phyloP scores from a whole-genome alignment of 345 rosid species.

The Salix arbutifolia region DNA sequence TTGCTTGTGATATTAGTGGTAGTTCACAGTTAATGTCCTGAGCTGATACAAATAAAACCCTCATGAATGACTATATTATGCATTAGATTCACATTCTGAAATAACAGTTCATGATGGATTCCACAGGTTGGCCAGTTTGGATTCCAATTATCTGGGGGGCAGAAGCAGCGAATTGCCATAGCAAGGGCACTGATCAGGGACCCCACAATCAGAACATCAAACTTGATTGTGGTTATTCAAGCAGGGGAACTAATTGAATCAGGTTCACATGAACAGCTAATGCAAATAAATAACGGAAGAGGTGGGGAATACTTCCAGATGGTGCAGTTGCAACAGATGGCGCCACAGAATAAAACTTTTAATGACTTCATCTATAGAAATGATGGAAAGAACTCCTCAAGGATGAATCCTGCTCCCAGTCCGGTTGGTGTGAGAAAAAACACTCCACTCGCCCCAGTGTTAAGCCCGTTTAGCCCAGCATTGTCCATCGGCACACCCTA shows the following conservation, averaged over 20 bases:
- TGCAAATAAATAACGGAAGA: slow-evolving; percentile 25
- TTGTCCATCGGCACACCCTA: slow-evolving; percentile 54
- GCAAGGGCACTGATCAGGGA: slow-evolving; percentile 61
- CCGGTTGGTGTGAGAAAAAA: slow-evolving; percentile 45
- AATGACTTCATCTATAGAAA: slow-evolving; percentile 13
- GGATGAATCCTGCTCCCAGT: slow-evolving; percentile 32
- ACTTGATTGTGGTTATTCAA: slow-evolving; percentile 48
- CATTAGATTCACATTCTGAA: too few species aligned
- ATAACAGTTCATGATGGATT: slow-evolving; percentile 1
- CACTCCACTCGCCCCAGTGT: slow-evolving; percentile 35
- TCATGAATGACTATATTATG: background rate
- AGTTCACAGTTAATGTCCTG: too few species aligned
- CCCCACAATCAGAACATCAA: slow-evolving; percentile 52
- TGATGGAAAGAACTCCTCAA: slow-evolving; percentile 27
- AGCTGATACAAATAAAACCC: background rate
- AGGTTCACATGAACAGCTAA: slow-evolving; percentile 53
- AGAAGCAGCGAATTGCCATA: slow-evolving; percentile 69
- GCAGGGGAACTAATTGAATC: slow-evolving; percentile 57
- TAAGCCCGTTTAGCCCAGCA: slow-evolving; percentile 56
- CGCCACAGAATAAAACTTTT: slow-evolving; percentile 22
- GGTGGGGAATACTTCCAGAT: slow-evolving; percentile 48
- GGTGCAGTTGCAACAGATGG: slow-evolving; percentile 47
- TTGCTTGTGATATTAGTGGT: too few species aligned
- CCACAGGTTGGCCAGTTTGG: slow-evolving; percentile 64
- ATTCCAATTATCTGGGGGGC: slow-evolving; percentile 68